Evolutionary conservation across 352 stramenopile species (phyloP), one percentile per base, ranked within the genome.

Genomic region (Phytophthora cactorum): DNA sequence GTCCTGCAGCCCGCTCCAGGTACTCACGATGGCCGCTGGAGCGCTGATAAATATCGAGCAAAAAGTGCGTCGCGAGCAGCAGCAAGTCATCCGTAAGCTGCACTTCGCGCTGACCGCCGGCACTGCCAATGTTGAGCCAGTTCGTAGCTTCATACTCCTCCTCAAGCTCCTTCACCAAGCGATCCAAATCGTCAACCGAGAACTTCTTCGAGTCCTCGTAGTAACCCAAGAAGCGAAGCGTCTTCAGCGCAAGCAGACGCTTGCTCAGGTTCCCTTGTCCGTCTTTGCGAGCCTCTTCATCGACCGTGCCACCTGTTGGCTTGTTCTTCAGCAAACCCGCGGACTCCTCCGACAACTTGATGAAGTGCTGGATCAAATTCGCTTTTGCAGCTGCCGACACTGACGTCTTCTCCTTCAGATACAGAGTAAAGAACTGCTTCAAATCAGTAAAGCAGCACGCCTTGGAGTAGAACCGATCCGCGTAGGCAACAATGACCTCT

Each of bases 401-500:
- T 4, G 69, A 47, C 1, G 63, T 51, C 3, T 53, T 77, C 28
- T 77, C 62, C 6, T 68, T 64, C 5, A 81, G 65, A n/a, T 89
- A 87, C 1, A 85, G 50, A 45, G 59, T 60, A 4, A 92, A 68
- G 45, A 91, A 96, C 62, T 92, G 85, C 72, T 94, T 88, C 32
- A 96, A 71, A 58, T 96, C 88, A 53, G 85, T 85, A 66, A 96
- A 95, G 62, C 88, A 96, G 79, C 86, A 95, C 49, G 82, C 83
- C 70, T 96, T 96, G 10, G 73, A 83, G 58, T 82, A 82, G 71
- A 95, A 94, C 7, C 70, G 76, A 27, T 90, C 72, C 38, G 79
- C 73, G 72, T 96, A 96, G 27, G 56, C 59, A 34, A 84, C 28
- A 12, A 96, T 82, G 15, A 66, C 52, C 22, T 80, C 68, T 54